Conservation (phyloP, 768 basidiomycete species). For the Suillus hirtellus region DNA sequence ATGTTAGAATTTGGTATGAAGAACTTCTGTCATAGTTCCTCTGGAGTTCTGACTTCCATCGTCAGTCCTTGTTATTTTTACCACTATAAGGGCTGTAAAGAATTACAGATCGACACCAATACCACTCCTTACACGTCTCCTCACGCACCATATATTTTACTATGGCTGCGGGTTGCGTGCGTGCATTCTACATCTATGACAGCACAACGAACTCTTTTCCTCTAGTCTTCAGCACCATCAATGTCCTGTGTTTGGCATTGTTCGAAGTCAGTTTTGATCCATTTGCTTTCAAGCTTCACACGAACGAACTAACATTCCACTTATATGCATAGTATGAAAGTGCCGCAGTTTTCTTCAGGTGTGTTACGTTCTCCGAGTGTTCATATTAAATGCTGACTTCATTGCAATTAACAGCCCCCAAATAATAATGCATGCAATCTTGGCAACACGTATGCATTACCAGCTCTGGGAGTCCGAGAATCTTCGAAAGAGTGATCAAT, state of each 20-base stretch:
- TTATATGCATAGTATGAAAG: background rate
- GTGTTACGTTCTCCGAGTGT: background rate
- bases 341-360: background rate
- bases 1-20: background rate
- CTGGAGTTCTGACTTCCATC: background rate
- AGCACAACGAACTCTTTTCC: background rate
- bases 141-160: background rate
- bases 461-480: background rate
- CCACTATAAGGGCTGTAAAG: background rate
- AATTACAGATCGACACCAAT: background rate
- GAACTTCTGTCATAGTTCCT: background rate
- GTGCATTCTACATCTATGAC: background rate
- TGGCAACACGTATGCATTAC: conserved; percentile 3
- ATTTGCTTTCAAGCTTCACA: background rate
- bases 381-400: background rate
- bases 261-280: background rate
- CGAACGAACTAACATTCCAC: background rate
- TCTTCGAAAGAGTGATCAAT: background rate
- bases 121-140: background rate
- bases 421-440: background rate
- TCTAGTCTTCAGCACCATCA: background rate
- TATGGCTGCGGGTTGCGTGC: background rate
- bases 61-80: background rate
- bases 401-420: background rate
- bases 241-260: background rate